Evolutionary conservation across 768 basidiomycete species (phyloP), one percentile per base, ranked within the genome.

Genomic region (Punctularia strigosozonata): DNA sequence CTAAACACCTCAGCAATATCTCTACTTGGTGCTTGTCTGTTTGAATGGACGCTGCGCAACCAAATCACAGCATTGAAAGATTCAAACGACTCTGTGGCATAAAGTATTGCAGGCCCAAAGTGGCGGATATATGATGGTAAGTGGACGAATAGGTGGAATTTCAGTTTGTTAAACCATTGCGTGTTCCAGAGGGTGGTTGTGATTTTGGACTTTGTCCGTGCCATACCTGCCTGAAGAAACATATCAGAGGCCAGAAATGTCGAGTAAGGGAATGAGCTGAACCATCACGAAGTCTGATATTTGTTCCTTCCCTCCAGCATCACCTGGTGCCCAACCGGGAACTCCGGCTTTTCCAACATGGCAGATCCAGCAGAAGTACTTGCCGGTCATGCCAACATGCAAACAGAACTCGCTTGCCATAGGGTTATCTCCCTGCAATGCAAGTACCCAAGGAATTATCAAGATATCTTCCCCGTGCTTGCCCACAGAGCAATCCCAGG

Each of bases 391-490:
- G 0, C 64, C 67, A 40, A 67, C 58, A 36, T 72, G 70, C 35
- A 59, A 68, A 0, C 65, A 57, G 42, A 69, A 48, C 45, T 69
- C 62, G 32, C 65, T 53, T 25, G 50, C 62, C 67, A 68, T 68
- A 0, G 65, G 68, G 44, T 71, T 69, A 42, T 71, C 65, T 0
- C 66, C 68, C 0, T 61, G 50, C 4, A 50, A 18, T 1, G 45
- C 47, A 2, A 48, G 30, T 2, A 49, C 40, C 5, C 24, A 38
- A 0, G 47, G 43, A 6, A 50, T 36, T 3, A 50, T 15, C 1
- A 52, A 37, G 3, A 50, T 38, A 4, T 17, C 18, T 26, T 46
- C 45, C 4, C 43, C 6, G 4, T 26, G 6, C 1, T 36, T 24
- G 5, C 38, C 22, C 14, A 23, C 7, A 10, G 18, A 13, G 19